Evolutionary conservation across 2,329 filamentous ascomycete species (phyloP).

Genomic region (Arthrobotrys conoides): DNA sequence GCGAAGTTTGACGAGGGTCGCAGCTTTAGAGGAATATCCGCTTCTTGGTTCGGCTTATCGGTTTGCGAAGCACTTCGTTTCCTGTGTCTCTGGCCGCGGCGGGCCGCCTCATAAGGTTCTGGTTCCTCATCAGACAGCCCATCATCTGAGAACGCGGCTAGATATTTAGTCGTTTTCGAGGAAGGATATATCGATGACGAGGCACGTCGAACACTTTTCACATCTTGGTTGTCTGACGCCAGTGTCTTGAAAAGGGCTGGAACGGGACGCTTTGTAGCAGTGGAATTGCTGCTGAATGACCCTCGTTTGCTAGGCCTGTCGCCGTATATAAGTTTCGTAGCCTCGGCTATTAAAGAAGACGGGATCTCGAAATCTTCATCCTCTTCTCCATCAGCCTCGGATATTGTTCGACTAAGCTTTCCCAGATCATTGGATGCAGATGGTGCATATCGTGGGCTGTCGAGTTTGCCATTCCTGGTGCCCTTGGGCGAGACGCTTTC

Average conservation of each 20-base stretch:
- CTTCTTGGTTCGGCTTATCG: slow-evolving; percentile 45
- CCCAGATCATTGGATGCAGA: slow-evolving; percentile 25
- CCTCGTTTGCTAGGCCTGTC: slow-evolving; percentile 34
- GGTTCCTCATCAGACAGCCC: slow-evolving; percentile 35
- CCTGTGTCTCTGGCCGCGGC: slow-evolving; percentile 2
- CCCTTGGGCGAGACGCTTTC: slow-evolving; percentile 57
- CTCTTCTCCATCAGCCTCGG: slow-evolving; percentile 32
- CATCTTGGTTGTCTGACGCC: slow-evolving; percentile 29
- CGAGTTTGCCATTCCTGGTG: slow-evolving; percentile 35
- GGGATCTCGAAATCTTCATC: slow-evolving; percentile 42
- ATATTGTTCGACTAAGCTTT: slow-evolving; percentile 25
- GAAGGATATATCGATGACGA: slow-evolving; percentile 51
- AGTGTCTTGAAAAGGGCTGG: slow-evolving; percentile 43
- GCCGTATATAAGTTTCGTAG: slow-evolving; percentile 55
- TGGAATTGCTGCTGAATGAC: slow-evolving; percentile 54
- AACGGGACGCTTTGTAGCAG: slow-evolving; percentile 22
- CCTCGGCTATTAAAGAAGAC: slow-evolving; percentile 45
- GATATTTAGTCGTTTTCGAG: slow-evolving; percentile 36
- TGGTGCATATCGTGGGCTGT: slow-evolving; percentile 50
- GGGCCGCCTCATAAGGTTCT: slow-evolving; percentile 17
- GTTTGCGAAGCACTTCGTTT: slow-evolving; percentile 47
- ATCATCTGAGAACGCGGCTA: slow-evolving; percentile 41
- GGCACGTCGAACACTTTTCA: slow-evolving; percentile 44
- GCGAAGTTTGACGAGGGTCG: slow-evolving; percentile 55
- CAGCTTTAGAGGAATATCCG: slow-evolving; percentile 45